Percentiles rank a stretch among this genome's conserved stretches.
These are phyloP conservation scores for Anisogramma anomala DNA, from an alignment of 2,329 filamentous ascomycete species.

Conservation along the genomic window DNA sequence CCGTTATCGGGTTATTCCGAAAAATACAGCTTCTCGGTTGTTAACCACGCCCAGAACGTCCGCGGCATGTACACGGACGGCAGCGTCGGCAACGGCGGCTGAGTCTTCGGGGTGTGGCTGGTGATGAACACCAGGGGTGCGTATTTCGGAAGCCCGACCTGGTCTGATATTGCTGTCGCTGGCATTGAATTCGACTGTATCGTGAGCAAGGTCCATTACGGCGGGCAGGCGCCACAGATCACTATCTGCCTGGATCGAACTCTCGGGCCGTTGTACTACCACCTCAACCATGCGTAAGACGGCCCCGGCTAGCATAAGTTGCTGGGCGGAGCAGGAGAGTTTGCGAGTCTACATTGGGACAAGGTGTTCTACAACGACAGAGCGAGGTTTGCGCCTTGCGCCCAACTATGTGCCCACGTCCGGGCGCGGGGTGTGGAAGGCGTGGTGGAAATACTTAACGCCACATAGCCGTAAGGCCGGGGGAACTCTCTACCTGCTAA, in stretches of 20 bases:
- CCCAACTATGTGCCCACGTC: slow-evolving; percentile 46
- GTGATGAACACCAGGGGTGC: slow-evolving; percentile 54
- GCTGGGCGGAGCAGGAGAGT: slow-evolving; percentile 41
- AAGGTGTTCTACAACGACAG: slow-evolving; percentile 51
- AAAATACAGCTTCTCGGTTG: slow-evolving; percentile 51
- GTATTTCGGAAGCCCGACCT: slow-evolving; percentile 49
- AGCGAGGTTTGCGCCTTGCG: slow-evolving; percentile 47
- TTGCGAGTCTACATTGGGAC: slow-evolving; percentile 42
- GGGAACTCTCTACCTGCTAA: too few species aligned
- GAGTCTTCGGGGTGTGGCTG: slow-evolving; percentile 48
- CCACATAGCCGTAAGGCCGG: too few species aligned
- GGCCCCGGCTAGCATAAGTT: slow-evolving; percentile 35
- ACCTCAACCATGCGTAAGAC: slow-evolving; percentile 47
- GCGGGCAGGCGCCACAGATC: slow-evolving; percentile 51
- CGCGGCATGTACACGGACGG: slow-evolving; percentile 37
- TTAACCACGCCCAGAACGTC: slow-evolving; percentile 45
- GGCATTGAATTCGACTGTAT: slow-evolving; percentile 56
- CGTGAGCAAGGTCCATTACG: slow-evolving; percentile 49
- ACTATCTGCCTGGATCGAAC: slow-evolving; percentile 53
- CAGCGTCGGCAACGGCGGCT: slow-evolving; percentile 33
- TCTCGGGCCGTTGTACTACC: slow-evolving; percentile 51
- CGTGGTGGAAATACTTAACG: too few species aligned
- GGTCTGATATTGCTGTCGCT: slow-evolving; percentile 52
- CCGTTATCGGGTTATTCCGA: slow-evolving; percentile 51
- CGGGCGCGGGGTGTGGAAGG: slow-evolving; percentile 38